Conservation (phyloP, 2,329 filamentous ascomycete species). For the Scedosporium minutisporum region DNA sequence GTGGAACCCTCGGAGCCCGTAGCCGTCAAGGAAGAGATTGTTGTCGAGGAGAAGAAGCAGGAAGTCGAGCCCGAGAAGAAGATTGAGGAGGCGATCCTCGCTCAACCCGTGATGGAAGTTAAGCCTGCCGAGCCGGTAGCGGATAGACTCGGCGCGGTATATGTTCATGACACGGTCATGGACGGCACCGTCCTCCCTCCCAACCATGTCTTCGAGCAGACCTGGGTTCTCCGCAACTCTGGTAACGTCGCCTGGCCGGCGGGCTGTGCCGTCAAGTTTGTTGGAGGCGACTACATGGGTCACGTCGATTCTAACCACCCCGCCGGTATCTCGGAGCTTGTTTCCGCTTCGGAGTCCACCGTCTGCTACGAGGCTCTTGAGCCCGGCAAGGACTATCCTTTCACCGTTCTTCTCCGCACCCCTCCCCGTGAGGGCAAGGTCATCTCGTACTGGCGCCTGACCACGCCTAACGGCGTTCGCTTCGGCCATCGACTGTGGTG, state of each 20-base stretch:
- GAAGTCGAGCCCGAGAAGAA: slow-evolving; percentile 4
- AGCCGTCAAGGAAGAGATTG: slow-evolving; percentile 9
- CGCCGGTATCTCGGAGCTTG: slow-evolving; percentile 66
- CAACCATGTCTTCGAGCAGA: slow-evolving; percentile 72
- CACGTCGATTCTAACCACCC: slow-evolving; percentile 73
- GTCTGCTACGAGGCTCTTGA: slow-evolving; percentile 58
- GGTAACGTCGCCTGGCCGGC: slow-evolving; percentile 74
- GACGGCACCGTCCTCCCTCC: slow-evolving; percentile 68
- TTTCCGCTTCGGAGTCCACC: slow-evolving; percentile 74
- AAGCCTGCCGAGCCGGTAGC: background rate
- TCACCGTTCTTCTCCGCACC: slow-evolving; percentile 77
- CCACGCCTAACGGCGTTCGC: slow-evolving; percentile 65
- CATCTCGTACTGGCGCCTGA: slow-evolving; percentile 95
- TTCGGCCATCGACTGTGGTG: slow-evolving; percentile 96
- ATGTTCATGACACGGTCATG: slow-evolving; percentile 65
- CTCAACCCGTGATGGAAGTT: slow-evolving; percentile 12
- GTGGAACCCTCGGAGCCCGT: slow-evolving; percentile 5
- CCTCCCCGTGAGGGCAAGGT: slow-evolving; percentile 66
- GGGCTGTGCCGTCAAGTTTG: slow-evolving; percentile 82
- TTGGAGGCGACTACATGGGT: slow-evolving; percentile 95
- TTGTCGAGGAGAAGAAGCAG: slow-evolving; percentile 11
- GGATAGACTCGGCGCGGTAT: slow-evolving; percentile 41
- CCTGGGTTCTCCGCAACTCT: slow-evolving; percentile 83
- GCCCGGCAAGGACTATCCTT: slow-evolving; percentile 66
- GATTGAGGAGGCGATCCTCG: background rate